Conservation (phyloP, 768 basidiomycete species). For the Termitomyces sp. region DNA sequence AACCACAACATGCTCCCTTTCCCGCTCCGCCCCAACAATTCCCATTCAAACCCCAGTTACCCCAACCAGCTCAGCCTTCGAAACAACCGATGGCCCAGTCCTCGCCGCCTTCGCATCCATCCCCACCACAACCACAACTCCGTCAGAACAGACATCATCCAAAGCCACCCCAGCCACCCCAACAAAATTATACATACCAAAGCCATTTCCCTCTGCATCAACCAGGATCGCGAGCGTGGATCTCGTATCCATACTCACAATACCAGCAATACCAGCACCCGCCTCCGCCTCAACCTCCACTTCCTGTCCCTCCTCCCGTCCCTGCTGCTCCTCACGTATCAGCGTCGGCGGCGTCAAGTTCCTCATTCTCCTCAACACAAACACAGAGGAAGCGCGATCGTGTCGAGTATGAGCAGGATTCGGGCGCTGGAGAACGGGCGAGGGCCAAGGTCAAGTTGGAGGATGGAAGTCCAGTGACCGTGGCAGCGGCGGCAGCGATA, state of each 20-base stretch:
- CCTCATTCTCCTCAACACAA: background rate
- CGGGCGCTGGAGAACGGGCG: background rate
- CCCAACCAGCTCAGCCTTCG: background rate
- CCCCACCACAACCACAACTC: background rate
- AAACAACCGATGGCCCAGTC: background rate
- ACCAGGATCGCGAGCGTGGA: background rate
- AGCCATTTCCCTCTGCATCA: background rate
- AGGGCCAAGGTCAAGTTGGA: background rate
- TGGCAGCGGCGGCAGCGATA: background rate
- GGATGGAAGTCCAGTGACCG: background rate
- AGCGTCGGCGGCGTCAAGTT: background rate
- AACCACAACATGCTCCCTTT: background rate
- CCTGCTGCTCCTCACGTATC: background rate
- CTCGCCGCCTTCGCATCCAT: no score
- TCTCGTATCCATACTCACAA: background rate
- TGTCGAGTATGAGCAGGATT: background rate
- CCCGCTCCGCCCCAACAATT: no score
- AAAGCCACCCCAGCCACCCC: background rate
- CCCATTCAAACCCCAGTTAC: background rate
- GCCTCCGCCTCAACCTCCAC: background rate
- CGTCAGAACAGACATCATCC: background rate
- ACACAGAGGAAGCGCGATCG: conserved; percentile 1
- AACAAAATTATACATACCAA: background rate
- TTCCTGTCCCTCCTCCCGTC: background rate
- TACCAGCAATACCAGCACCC: background rate